A percentile compares a stretch with the other conserved stretches of the same genome.
phyloP scores from a whole-genome alignment of 2,329 filamentous ascomycete genomes.

The Lecanicillium sp. region DNA sequence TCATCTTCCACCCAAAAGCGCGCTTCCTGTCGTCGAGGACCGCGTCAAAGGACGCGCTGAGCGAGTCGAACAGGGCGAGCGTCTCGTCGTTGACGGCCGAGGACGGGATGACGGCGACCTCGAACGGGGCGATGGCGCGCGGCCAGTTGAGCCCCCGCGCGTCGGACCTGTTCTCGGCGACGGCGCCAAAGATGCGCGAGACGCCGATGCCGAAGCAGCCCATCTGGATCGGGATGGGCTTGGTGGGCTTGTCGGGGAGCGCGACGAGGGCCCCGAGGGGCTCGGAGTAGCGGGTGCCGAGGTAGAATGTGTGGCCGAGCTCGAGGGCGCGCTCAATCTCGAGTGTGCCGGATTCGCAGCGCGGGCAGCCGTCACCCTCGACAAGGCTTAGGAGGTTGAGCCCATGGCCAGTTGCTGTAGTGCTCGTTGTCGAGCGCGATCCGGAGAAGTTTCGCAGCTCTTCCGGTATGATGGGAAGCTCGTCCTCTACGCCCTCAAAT shows the following conservation, averaged over 20 bases:
- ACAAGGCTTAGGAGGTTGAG: conserved; percentile 60
- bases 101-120: conserved; percentile 60
- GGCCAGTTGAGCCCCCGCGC: conserved; percentile 81
- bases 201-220: conserved; percentile 95
- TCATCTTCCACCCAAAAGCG: conserved; percentile 75
- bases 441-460: conserved; percentile 6
- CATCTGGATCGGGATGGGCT: conserved; percentile 67
- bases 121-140: conserved; percentile 75
- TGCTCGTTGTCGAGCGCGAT: conserved; percentile 11
- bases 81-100: conserved; percentile 42
- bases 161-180: conserved; percentile 71
- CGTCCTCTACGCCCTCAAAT: conserved; percentile 20
- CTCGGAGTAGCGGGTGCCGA: conserved; percentile 80
- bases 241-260: conserved; percentile 23
- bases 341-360: conserved; percentile 59
- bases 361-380: conserved; percentile 66
- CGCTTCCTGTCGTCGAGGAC: conserved; percentile 68
- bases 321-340: conserved; percentile 71
- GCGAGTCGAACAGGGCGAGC: conserved; percentile 55
- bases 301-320: conserved; percentile 89
- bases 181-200: conserved; percentile 80
- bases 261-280: conserved; percentile 62
- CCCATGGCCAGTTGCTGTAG: conserved; percentile 25
- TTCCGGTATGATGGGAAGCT: conserved; percentile 23
- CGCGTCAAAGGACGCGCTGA: conserved; percentile 51